Evolutionary conservation across 2,329 filamentous ascomycete species (phyloP).

Genomic region (Peltaster fructicola): DNA sequence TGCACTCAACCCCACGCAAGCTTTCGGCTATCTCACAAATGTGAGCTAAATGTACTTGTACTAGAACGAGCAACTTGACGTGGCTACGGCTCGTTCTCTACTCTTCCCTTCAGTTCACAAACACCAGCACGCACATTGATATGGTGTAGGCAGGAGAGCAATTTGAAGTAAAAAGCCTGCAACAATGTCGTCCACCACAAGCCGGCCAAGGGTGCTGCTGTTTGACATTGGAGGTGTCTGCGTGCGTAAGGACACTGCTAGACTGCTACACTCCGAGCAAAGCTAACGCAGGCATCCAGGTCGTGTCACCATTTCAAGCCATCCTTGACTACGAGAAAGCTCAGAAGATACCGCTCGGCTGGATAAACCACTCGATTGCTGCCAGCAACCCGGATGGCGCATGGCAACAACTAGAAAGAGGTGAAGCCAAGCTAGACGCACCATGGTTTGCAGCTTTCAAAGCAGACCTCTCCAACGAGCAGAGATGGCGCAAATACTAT

Average conservation of each 20-base stretch:
- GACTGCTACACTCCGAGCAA: not conserved
- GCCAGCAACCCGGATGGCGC: conserved; percentile 57
- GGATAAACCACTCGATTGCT: conserved; percentile 82
- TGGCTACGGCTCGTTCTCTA: too few species aligned
- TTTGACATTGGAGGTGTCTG: conserved; percentile 97
- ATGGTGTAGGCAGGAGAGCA: too few species aligned
- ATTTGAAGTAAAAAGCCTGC: too few species aligned
- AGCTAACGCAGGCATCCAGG: conserved; percentile 37
- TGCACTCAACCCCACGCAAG: too few species aligned
- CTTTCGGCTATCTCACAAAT: too few species aligned
- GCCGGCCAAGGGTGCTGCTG: conserved; percentile 51
- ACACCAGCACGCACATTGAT: too few species aligned
- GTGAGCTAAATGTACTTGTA: too few species aligned
- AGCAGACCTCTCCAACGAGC: conserved; percentile 47
- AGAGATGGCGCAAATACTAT: conserved; percentile 50
- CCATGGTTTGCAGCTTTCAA: conserved; percentile 64
- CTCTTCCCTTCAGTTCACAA: too few species aligned
- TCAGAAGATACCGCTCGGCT: conserved; percentile 64
- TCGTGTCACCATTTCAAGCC: conserved; percentile 77
- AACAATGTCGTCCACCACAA: conserved; percentile 2
- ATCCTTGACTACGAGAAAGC: conserved; percentile 78
- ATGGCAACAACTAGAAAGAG: conserved; percentile 80
- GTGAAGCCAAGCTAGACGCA: conserved; percentile 57
- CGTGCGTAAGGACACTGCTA: conserved; percentile 42
- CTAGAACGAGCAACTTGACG: too few species aligned